Conservation (phyloP, 2,329 filamentous ascomycete species). For the Pseudogymnoascus sp. region DNA sequence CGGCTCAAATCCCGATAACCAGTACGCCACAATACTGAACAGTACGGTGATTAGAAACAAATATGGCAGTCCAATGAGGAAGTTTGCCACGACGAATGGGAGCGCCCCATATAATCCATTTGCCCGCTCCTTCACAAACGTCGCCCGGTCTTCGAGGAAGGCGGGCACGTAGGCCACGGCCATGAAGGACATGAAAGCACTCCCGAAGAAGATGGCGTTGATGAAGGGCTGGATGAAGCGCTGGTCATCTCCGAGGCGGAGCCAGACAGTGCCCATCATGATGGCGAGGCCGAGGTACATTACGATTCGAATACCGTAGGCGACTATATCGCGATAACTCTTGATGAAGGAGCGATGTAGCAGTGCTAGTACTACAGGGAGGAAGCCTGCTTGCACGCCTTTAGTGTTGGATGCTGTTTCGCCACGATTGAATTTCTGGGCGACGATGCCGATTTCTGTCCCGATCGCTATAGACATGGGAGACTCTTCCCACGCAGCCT, state of each 20-base stretch:
- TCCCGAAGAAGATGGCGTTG: conserved; percentile 69
- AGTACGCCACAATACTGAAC: conserved; percentile 72
- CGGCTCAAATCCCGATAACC: conserved; percentile 68
- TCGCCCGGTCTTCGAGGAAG: conserved; percentile 69
- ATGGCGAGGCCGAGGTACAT: conserved; percentile 78
- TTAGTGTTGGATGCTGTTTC: conserved; percentile 17
- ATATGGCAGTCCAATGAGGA: conserved; percentile 73
- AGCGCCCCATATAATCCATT: conserved; percentile 75
- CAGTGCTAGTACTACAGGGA: conserved; percentile 51
- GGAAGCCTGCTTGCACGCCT: conserved; percentile 17
- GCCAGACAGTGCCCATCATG: conserved; percentile 84
- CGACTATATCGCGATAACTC: conserved; percentile 74
- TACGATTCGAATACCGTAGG: conserved; percentile 71
- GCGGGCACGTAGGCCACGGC: conserved; percentile 78
- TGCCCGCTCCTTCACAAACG: conserved; percentile 67
- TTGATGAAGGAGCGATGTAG: conserved; percentile 77
- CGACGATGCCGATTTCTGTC: conserved; percentile 22
- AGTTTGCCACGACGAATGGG: conserved; percentile 69
- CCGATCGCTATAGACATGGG: conserved; percentile 29
- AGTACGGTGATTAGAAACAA: conserved; percentile 67
- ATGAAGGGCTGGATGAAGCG: conserved; percentile 71
- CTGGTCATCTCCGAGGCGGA: conserved; percentile 61
- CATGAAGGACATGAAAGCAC: conserved; percentile 74
- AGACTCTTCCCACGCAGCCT: conserved; percentile 48
- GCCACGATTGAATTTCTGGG: conserved; percentile 7